Conservation (phyloP, 1,284 basidiomycete species). For the Omphalotus olearius region DNA sequence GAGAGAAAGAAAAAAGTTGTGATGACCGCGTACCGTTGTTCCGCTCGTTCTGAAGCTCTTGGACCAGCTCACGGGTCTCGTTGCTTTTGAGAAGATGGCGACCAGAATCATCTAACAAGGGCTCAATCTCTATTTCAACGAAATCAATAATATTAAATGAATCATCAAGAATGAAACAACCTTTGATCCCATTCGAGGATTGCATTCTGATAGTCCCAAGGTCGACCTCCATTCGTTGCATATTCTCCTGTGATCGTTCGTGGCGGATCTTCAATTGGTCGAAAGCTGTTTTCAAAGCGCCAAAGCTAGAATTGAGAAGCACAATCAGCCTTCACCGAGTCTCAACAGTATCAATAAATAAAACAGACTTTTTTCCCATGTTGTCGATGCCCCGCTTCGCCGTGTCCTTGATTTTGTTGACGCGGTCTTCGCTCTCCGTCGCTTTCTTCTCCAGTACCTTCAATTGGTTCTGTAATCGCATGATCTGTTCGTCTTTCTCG, state of each 20-base stretch:
- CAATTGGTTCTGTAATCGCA: not conserved
- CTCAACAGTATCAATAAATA: not conserved
- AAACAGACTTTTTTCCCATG: conserved; percentile 17
- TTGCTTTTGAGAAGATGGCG: conserved; percentile 20
- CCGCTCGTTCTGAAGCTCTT: conserved; percentile 34
- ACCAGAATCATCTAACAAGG: conserved; percentile 27
- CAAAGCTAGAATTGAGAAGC: conserved; percentile 19
- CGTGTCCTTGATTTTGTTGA: conserved; percentile 12
- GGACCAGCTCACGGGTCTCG: conserved; percentile 30
- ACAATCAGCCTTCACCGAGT: not conserved
- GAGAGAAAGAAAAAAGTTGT: not conserved
- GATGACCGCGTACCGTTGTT: conserved; percentile 22
- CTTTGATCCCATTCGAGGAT: conserved; percentile 9
- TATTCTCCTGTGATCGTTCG: conserved; percentile 17
- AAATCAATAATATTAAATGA: conserved; percentile 1
- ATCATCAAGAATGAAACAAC: not conserved
- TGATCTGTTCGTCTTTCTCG: conserved; percentile 10
- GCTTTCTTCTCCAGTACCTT: conserved; percentile 3
- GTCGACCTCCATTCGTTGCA: conserved; percentile 17
- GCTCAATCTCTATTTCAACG: conserved; percentile 25
- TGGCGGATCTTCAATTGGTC: conserved; percentile 21
- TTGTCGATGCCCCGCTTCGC: conserved; percentile 17
- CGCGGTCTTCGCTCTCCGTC: conserved; percentile 6
- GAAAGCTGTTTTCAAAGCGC: conserved; percentile 17
- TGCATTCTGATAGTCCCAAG: conserved; percentile 11